phyloP scores from a whole-genome alignment of 1,284 basidiomycete species.

The Ceratobasidium sp. region DNA sequence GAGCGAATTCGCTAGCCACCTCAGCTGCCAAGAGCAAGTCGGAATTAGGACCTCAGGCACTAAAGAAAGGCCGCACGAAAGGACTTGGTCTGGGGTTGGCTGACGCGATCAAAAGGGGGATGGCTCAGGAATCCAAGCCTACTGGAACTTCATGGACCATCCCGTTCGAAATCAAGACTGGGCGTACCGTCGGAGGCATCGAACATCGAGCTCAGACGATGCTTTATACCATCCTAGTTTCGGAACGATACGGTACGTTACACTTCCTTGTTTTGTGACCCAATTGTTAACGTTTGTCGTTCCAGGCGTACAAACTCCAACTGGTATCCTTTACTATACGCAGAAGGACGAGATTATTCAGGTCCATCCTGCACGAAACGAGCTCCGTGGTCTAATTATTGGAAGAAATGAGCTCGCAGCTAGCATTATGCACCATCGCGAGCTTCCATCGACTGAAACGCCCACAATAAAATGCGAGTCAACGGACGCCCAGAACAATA shows the following conservation, averaged over 20 bases:
- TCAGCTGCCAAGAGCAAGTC: slow-evolving; percentile 18
- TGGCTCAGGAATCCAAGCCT: slow-evolving; percentile 9
- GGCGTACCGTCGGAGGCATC: slow-evolving; percentile 77
- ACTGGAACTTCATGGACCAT: slow-evolving; percentile 57
- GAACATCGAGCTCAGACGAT: slow-evolving; percentile 98
- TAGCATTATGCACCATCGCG: slow-evolving; percentile 68
- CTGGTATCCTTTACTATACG: slow-evolving; percentile 94
- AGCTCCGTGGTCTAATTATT: slow-evolving; percentile 84
- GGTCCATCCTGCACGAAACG: slow-evolving; percentile 80
- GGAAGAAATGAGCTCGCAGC: slow-evolving; percentile 88
- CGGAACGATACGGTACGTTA: slow-evolving; percentile 80
- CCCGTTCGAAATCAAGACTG: slow-evolving; percentile 98
- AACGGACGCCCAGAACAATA: slow-evolving; percentile 48
- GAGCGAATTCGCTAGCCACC: not conserved
- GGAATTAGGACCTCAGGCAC: slow-evolving; percentile 41
- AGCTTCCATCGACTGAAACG: slow-evolving; percentile 17
- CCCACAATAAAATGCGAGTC: slow-evolving; percentile 46
- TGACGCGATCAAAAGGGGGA: slow-evolving; percentile 27
- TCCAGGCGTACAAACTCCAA: slow-evolving; percentile 61
- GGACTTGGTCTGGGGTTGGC: slow-evolving; percentile 16
- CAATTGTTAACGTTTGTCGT: slow-evolving; percentile 33
- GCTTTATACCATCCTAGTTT: slow-evolving; percentile 92
- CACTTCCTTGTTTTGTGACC: not conserved
- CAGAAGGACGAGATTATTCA: slow-evolving; percentile 88
- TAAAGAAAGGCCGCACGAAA: slow-evolving; percentile 21